phyloP scores from a whole-genome alignment of 352 stramenopile genomes.

The Phytopythium boreale region DNA sequence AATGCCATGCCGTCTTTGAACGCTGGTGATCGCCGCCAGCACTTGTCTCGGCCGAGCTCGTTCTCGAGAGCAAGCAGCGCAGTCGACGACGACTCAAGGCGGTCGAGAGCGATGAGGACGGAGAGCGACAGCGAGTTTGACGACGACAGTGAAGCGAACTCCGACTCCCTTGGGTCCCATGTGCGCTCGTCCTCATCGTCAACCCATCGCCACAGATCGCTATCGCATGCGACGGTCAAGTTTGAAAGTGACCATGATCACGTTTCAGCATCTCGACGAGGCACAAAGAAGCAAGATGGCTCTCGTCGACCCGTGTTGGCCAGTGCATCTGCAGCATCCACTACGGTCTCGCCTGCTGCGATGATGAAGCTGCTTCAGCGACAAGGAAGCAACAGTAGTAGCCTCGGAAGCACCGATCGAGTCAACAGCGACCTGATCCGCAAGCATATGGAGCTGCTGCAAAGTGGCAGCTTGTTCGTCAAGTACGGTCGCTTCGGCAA shows the following conservation, averaged over 20 bases:
- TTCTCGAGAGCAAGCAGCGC: not conserved
- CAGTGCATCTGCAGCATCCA: not conserved
- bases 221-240: not conserved
- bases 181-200: slow-evolving; percentile 1
- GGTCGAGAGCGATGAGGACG: slow-evolving; percentile 2
- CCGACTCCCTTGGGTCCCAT: not conserved
- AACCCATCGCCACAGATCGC: not conserved
- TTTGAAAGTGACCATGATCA: not conserved
- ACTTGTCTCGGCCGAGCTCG: not conserved
- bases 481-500: slow-evolving; percentile 77
- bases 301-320: not conserved
- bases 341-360: not conserved
- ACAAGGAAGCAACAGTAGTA: slow-evolving; percentile 10
- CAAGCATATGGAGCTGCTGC: slow-evolving; percentile 65
- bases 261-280: not conserved
- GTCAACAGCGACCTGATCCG: slow-evolving; percentile 53
- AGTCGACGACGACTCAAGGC: slow-evolving; percentile 2
- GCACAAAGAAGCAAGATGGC: slow-evolving; percentile 1
- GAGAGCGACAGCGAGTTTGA: slow-evolving; percentile 38
- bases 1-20: slow-evolving; percentile 1
- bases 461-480: slow-evolving; percentile 70
- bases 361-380: slow-evolving; percentile 3
- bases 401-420: slow-evolving; percentile 5
- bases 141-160: slow-evolving; percentile 42
- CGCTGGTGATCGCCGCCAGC: not conserved